phyloP scores from a whole-genome alignment of 371 early-diverging fungal species.

The Rhizopus arrhizus region DNA sequence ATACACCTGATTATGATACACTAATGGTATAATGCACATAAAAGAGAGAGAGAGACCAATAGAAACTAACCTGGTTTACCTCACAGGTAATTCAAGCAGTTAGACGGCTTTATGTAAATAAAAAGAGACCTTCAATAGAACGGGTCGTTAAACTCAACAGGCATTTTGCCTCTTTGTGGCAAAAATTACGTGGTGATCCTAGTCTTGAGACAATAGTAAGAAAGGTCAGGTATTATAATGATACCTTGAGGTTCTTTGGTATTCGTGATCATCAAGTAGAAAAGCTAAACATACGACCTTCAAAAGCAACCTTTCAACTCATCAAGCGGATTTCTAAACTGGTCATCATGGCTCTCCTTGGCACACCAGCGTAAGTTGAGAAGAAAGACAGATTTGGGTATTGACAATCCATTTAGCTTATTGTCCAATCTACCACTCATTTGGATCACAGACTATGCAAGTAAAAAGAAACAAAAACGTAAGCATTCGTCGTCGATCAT shows the following conservation, averaged over 20 bases:
- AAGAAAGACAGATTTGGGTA: neutral
- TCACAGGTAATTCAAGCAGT: constrained; percentile 83
- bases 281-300: constrained; percentile 69
- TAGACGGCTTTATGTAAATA: constrained; percentile 84
- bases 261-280: constrained; percentile 95
- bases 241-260: constrained; percentile 83
- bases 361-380: constrained; percentile 79
- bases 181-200: constrained; percentile 73
- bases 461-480: constrained; percentile 77
- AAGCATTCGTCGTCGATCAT: neutral
- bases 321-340: constrained; percentile 64
- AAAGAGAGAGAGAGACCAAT: neutral
- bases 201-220: constrained; percentile 63
- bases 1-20: constrained; percentile 92
- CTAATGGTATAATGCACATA: constrained; percentile 62
- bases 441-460: constrained; percentile 67
- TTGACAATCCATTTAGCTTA: constrained; percentile 40
- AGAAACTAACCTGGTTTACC: constrained; percentile 19
- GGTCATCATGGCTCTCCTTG: constrained; percentile 70
- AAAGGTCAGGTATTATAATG: constrained; percentile 84
- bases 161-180: constrained; percentile 81
- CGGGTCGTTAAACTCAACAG: constrained; percentile 86
- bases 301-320: constrained; percentile 69
- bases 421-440: constrained; percentile 80
- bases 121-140: constrained; percentile 67